Evolutionary conservation across 2,329 filamentous ascomycete species (phyloP), one percentile per base, ranked within the genome.

Genomic region (Dissoconium aciculare): DNA sequence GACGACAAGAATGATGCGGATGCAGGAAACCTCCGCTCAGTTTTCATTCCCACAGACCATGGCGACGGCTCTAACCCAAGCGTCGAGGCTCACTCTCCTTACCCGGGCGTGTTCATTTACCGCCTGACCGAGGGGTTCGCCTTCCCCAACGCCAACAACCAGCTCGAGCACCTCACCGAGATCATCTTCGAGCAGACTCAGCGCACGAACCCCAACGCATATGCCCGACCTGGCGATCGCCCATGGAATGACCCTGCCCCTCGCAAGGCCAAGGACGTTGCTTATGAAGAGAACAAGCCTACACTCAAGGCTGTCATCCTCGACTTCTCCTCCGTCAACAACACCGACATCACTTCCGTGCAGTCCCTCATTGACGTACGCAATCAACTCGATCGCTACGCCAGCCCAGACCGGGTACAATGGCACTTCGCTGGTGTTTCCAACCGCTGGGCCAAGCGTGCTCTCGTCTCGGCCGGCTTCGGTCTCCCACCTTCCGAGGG

Each of bases 361-460:
- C 89, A 95, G 57, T 77, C 83, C 45, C 65, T 95, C 23, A 91
- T 95, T 47, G 89, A 95, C 47, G 78, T 94, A 1, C 81, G 87
- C 47, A 92, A 93, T 54, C 85, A 94, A 52, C 73, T 95, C 15
- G 87, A 94, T 53, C 67, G 74, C 12, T 92, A 93, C 51, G 71
- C 83, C 1, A 56, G 77, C 0, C 87, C 87, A 0, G 74, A 84
- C 12, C 64, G 67, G 2, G 85, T 95, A 4, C 83, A 94, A 53
- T 95, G 87, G 85, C 89, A 95, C 56, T 77, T 95, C 40, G 82
- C 85, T n/a, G 78, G 75, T 56, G 79, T 95, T 60, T 84, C 77
- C 59, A 94, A 89, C 62, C 71, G 81, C 34, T 94, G 87, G 87
- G 87, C 84, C 14, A 93, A 93, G 62, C 78, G 84, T 17, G 85